Percentiles rank a stretch among this genome's conserved stretches.
phyloP scores from a whole-genome alignment of 148 eudicot species.

The Rhododendron ferrugineum region DNA sequence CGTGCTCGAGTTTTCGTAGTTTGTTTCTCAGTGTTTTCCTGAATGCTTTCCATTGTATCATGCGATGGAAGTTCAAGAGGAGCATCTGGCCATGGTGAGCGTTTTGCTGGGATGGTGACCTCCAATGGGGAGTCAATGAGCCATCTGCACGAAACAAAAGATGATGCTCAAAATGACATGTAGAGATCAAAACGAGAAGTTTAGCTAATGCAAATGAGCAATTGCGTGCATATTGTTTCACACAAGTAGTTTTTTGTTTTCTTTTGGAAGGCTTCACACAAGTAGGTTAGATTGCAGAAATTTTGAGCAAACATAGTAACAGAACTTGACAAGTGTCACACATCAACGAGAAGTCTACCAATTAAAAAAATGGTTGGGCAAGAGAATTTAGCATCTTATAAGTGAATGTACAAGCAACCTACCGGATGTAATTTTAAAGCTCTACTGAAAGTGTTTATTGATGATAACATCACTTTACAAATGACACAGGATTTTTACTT shows the following conservation, averaged over 20 bases:
- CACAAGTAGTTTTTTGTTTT: too few relatives aligned
- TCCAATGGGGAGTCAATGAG: constrained; percentile 80
- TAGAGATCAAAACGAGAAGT: background rate
- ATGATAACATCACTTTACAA: background rate
- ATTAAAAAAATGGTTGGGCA: background rate
- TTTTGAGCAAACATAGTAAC: background rate
- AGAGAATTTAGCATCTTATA: background rate
- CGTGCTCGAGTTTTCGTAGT: constrained; percentile 41
- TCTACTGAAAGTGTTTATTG: background rate
- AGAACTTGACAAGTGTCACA: background rate
- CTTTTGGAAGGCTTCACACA: too few relatives aligned
- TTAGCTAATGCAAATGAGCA: background rate
- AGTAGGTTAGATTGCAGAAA: background rate
- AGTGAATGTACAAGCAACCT: background rate
- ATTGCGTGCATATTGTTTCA: background rate
- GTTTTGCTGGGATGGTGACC: constrained; percentile 87
- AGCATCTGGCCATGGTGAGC: constrained; percentile 90
- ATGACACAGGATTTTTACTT: background rate
- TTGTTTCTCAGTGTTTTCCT: constrained; percentile 48
- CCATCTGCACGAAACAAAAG: constrained; percentile 61
- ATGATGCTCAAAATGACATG: background rate
- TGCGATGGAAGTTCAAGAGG: constrained; percentile 64
- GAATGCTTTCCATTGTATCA: constrained; percentile 30
- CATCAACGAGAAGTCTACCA: background rate
- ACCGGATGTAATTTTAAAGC: background rate